phyloP scores from a whole-genome alignment of 179 eudicot species.

The Kewa caespitosa region DNA sequence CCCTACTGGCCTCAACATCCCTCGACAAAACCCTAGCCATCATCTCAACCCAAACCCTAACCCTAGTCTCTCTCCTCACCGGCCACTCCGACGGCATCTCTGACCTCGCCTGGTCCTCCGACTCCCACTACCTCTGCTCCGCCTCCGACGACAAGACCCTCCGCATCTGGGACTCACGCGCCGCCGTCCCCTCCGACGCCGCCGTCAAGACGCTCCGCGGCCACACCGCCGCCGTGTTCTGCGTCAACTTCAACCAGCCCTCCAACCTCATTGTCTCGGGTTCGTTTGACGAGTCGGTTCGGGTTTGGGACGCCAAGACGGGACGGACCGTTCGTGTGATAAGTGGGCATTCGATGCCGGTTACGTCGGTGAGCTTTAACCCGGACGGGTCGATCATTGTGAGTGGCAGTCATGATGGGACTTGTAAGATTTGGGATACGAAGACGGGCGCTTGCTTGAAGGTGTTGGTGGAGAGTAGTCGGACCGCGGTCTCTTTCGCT shows the following conservation, averaged over 20 bases:
- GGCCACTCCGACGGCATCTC: conserved; percentile 85
- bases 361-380: conserved; percentile 72
- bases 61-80: conserved; percentile 45
- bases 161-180: conserved; percentile 81
- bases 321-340: conserved; percentile 56
- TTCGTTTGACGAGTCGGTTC: conserved; percentile 70
- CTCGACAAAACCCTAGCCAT: conserved; percentile 81
- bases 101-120: conserved; percentile 91
- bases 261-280: conserved; percentile 76
- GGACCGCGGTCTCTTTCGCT: conserved; percentile 73
- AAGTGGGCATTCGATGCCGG: conserved; percentile 65
- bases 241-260: conserved; percentile 75
- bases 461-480: conserved; percentile 65
- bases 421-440: conserved; percentile 89
- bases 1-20: conserved; percentile 80
- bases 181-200: conserved; percentile 50
- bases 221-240: conserved; percentile 65
- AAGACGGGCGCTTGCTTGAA: conserved; percentile 51
- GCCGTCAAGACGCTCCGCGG: conserved; percentile 76
- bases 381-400: conserved; percentile 77
- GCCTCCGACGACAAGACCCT: conserved; percentile 90
- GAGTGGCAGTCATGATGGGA: conserved; percentile 77
- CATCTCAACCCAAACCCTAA: conserved; percentile 56
- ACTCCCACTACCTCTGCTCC: conserved; percentile 79
- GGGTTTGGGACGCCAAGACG: conserved; percentile 90